Evolutionary conservation across 768 basidiomycete species (phyloP).

Genomic region (Tubosaeta sp.): DNA sequence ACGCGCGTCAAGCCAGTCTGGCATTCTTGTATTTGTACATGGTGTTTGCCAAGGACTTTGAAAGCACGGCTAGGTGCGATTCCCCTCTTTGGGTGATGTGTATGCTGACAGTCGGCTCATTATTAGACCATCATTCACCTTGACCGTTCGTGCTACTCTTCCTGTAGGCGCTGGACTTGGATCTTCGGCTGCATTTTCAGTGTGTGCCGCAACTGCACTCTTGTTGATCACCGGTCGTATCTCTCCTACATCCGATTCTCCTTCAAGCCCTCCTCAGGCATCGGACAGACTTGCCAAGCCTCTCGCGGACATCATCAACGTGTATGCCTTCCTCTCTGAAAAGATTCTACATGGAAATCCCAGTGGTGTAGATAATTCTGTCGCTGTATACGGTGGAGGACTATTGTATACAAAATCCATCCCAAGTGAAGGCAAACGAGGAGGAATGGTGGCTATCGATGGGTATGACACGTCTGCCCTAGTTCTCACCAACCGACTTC

Average conservation of each 20-base stretch:
- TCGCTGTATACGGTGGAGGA: slow-evolving; percentile 89
- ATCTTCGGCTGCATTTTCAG: slow-evolving; percentile 94
- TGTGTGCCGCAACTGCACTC: slow-evolving; percentile 76
- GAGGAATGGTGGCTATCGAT: slow-evolving; percentile 80
- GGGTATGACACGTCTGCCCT: slow-evolving; percentile 51
- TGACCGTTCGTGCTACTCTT: slow-evolving; percentile 80
- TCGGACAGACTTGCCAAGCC: slow-evolving; percentile 55
- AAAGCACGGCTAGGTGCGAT: slow-evolving; percentile 52
- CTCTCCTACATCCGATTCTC: slow-evolving; percentile 28
- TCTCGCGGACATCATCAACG: slow-evolving; percentile 79
- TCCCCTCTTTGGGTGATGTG: slow-evolving; percentile 14
- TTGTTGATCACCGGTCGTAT: slow-evolving; percentile 75
- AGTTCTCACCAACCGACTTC: slow-evolving; percentile 5
- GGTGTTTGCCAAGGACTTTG: slow-evolving; percentile 47
- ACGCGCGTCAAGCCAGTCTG: slow-evolving; percentile 47
- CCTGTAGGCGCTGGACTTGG: slow-evolving; percentile 96
- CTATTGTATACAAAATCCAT: slow-evolving; percentile 80
- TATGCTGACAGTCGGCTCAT: slow-evolving; percentile 5
- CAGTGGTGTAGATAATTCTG: slow-evolving; percentile 95
- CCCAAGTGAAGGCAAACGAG: slow-evolving; percentile 52
- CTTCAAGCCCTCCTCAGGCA: slow-evolving; percentile 29
- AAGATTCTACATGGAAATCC: slow-evolving; percentile 97
- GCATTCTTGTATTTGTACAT: slow-evolving; percentile 96
- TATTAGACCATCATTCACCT: slow-evolving; percentile 68
- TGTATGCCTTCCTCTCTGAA: slow-evolving; percentile 92